Evolutionary conservation across 73 alveolate genomes (phyloP).

Genomic region (Tetrahymena thermophila): DNA sequence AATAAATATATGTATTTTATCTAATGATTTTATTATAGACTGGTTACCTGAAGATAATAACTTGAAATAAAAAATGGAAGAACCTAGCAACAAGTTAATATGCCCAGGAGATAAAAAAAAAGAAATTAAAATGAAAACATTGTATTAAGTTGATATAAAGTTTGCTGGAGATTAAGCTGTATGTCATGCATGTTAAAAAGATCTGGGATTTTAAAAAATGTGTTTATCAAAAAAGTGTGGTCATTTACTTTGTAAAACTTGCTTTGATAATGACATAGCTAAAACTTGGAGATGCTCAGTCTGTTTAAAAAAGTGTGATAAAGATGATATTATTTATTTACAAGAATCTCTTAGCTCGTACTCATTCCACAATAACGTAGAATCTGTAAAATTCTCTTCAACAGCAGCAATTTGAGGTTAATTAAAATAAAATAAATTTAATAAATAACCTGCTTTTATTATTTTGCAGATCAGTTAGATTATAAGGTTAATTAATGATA

Average conservation of each 20-base stretch:
- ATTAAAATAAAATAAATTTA: not conserved
- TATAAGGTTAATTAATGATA: not conserved
- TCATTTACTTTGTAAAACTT: conserved; percentile 80
- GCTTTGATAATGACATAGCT: conserved; percentile 50
- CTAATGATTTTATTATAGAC: not conserved
- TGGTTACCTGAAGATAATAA: conserved; percentile 56
- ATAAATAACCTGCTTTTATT: no score
- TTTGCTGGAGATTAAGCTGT: conserved; percentile 62
- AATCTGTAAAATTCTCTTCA: not conserved
- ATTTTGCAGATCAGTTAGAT: no score
- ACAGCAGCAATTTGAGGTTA: not conserved
- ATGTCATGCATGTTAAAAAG: conserved; percentile 80
- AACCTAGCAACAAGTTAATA: conserved; percentile 35
- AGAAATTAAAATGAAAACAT: conserved; percentile 47
- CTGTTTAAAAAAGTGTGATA: conserved; percentile 31
- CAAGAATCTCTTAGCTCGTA: conserved; percentile 8
- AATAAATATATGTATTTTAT: not conserved
- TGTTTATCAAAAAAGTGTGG: conserved; percentile 80
- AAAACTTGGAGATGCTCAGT: conserved; percentile 36
- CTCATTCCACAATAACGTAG: not conserved
- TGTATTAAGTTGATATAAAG: conserved; percentile 45
- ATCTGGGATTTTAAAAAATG: conserved; percentile 65
- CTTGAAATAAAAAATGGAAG: conserved; percentile 33
- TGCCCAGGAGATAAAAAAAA: conserved; percentile 65
- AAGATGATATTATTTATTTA: conserved; percentile 32